Conservation (phyloP, 805 yeast species). For the Myxozyma mucilagina region DNA sequence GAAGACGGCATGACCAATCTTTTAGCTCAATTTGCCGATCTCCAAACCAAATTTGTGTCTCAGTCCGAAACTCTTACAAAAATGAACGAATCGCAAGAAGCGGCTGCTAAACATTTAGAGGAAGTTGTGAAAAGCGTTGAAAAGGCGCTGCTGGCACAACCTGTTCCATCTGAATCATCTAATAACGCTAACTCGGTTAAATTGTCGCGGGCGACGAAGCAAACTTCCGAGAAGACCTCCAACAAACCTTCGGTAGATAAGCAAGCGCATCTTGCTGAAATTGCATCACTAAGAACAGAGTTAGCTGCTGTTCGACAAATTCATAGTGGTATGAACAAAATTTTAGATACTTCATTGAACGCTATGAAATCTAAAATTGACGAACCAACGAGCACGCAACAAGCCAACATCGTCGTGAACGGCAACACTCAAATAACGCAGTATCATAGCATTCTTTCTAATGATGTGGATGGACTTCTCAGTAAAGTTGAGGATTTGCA, state of each 20-base stretch:
- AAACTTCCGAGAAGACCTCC: not conserved
- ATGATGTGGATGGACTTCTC: slow-evolving; percentile 70
- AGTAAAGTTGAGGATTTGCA: slow-evolving; percentile 87
- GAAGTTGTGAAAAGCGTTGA: not conserved
- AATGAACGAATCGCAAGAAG: slow-evolving; percentile 26
- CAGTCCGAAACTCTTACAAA: slow-evolving; percentile 33
- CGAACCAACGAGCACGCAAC: slow-evolving; percentile 8
- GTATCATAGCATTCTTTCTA: slow-evolving; percentile 70
- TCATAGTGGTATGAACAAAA: slow-evolving; percentile 48
- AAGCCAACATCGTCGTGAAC: slow-evolving; percentile 19
- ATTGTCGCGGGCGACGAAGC: too few species aligned
- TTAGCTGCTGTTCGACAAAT: slow-evolving; percentile 59
- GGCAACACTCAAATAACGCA: slow-evolving; percentile 65
- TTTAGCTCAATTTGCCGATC: slow-evolving; percentile 33
- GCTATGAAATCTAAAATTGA: slow-evolving; percentile 50
- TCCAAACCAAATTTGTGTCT: slow-evolving; percentile 34
- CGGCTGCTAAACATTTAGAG: slow-evolving; percentile 16
- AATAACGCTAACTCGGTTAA: not conserved
- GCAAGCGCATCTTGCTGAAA: slow-evolving; percentile 36
- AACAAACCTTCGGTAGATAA: not conserved
- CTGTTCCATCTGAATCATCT: not conserved
- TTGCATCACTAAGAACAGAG: slow-evolving; percentile 57
- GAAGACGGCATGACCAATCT: slow-evolving; percentile 36
- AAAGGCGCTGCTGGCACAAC: slow-evolving; percentile 2
- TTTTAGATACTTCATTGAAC: slow-evolving; percentile 47